Evolutionary conservation across 257 asterid genomes (phyloP).

Genomic region (Nicotiana knightiana): DNA sequence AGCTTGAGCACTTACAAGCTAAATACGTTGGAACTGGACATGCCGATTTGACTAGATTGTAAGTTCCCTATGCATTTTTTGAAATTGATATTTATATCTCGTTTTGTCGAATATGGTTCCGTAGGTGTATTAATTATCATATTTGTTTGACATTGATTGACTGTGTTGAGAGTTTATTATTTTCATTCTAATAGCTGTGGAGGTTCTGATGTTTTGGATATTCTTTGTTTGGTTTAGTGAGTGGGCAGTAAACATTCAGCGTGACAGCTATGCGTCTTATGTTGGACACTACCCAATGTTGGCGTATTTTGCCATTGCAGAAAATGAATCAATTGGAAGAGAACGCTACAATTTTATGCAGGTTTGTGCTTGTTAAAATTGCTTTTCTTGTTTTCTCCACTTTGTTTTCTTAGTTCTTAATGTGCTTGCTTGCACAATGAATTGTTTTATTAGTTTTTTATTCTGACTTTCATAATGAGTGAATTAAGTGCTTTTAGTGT

Average conservation of each 20-base stretch:
- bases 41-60: conserved; percentile 92
- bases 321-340: conserved; percentile 94
- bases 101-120: background rate
- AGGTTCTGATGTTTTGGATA: background rate
- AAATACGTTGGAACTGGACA: conserved; percentile 99
- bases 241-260: conserved; percentile 96
- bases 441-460: background rate
- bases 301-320: conserved; percentile 90
- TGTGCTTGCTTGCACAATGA: background rate
- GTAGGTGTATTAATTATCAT: background rate
- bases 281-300: conserved; percentile 85
- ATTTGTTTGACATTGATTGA: background rate
- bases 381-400: background rate
- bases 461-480: background rate
- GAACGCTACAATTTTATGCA: conserved; percentile 99
- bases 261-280: conserved; percentile 91
- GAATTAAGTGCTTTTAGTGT: background rate
- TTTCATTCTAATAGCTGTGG: background rate
- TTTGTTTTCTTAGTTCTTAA: background rate
- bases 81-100: background rate
- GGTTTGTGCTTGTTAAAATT: conserved; percentile 31
- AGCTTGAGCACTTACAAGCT: conserved; percentile 95
- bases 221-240: conserved; percentile 40
- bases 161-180: background rate
- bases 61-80: conserved; percentile 16